A percentile compares a stretch with the other conserved stretches of the same genome.
These are phyloP conservation scores for Umbelopsis vinacea DNA, from an alignment of 192 early-diverging fungal genomes.

Conservation along the genomic window DNA sequence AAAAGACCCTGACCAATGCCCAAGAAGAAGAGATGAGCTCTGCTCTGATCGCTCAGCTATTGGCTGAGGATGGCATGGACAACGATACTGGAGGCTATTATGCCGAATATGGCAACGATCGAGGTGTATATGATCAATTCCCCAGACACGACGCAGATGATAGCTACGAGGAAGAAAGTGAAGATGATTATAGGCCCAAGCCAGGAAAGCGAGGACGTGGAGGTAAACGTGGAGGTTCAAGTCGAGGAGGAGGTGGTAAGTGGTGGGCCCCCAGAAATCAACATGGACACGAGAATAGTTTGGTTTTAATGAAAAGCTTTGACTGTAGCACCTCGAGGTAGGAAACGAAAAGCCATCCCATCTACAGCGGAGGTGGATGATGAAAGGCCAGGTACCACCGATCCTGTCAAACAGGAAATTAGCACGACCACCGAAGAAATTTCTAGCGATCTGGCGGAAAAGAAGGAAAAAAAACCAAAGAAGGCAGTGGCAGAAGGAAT, in stretches of 20 bases:
- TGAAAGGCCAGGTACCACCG: not conserved
- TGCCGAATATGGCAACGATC: constrained; percentile 62
- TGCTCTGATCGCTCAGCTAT: constrained; percentile 77
- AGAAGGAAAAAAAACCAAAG: constrained; percentile 41
- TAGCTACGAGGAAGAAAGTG: constrained; percentile 55
- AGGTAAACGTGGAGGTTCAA: not conserved
- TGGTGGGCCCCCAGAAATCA: too few relatives aligned
- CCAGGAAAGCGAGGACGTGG: constrained; percentile 34
- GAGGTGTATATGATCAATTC: constrained; percentile 39
- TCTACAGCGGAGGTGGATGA: not conserved
- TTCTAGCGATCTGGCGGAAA: not conserved
- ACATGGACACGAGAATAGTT: too few relatives aligned
- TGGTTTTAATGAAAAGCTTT: not conserved
- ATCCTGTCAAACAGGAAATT: too few relatives aligned
- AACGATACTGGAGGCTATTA: constrained; percentile 54
- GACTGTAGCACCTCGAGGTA: constrained; percentile 31
- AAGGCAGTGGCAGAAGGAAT: constrained; percentile 54
- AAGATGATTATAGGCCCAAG: constrained; percentile 54
- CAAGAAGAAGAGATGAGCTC: constrained; percentile 83
- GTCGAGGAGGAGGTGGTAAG: constrained; percentile 15
- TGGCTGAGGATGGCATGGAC: constrained; percentile 69
- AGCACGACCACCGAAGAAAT: not conserved
- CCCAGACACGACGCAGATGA: constrained; percentile 45
- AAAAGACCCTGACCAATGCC: constrained; percentile 58
- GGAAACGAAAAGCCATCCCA: not conserved